These are phyloP conservation scores for Yarrowia keelungensis DNA, from an alignment of 805 yeast genomes.

Conservation along the genomic window DNA sequence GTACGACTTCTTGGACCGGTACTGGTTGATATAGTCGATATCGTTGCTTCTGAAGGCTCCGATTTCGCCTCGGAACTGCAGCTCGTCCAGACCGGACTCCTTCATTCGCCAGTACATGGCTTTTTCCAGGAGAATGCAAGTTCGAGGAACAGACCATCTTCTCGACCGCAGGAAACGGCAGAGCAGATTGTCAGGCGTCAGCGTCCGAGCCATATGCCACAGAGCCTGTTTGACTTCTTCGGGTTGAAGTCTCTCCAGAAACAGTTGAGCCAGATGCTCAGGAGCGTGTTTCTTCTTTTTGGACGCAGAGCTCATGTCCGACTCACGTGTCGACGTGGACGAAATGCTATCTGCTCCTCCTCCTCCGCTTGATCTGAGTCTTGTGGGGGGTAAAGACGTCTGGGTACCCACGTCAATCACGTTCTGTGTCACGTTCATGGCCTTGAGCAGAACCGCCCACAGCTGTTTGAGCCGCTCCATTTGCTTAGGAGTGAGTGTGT, in stretches of 20 bases:
- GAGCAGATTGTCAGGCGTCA: conserved; percentile 70
- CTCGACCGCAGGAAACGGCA: conserved; percentile 91
- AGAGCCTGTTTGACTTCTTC: conserved; percentile 39
- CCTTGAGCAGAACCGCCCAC: conserved; percentile 38
- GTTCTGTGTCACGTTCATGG: conserved; percentile 9
- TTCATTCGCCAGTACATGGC: conserved; percentile 89
- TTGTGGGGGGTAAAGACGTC: background rate
- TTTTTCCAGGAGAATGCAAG: conserved; percentile 79
- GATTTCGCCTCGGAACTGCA: conserved; percentile 63
- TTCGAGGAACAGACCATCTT: conserved; percentile 82
- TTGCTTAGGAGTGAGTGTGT: conserved; percentile 30
- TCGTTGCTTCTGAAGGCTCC: conserved; percentile 70
- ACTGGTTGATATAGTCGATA: conserved; percentile 64
- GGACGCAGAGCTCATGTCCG: conserved; percentile 22
- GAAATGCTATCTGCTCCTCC: conserved; percentile 12
- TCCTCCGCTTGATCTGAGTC: background rate
- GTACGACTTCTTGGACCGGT: conserved; percentile 70
- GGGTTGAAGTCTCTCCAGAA: background rate
- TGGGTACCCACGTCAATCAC: background rate
- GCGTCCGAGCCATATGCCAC: conserved; percentile 54
- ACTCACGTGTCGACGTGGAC: conserved; percentile 20
- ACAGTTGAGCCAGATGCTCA: background rate
- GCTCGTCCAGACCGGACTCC: conserved; percentile 82
- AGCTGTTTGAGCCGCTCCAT: conserved; percentile 33
- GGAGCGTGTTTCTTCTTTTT: conserved; percentile 14